Evolutionary conservation across 2,329 filamentous ascomycete species (phyloP).

Genomic region (Penicillium sp.): DNA sequence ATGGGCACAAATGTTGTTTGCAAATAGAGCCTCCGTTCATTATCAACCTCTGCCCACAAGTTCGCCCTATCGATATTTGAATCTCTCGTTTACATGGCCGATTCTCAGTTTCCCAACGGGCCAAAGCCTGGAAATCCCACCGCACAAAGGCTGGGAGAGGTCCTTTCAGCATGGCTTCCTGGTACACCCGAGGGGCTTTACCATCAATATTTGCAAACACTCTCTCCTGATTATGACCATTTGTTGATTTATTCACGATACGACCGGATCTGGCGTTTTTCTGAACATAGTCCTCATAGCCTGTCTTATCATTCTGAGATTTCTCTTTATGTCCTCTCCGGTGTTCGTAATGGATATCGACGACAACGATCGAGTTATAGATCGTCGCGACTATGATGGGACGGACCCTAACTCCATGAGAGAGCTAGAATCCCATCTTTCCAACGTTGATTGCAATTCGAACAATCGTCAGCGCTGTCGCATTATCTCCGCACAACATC

Average conservation of each 20-base stretch:
- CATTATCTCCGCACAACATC: background rate
- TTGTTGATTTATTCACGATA: background rate
- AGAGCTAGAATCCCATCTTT: background rate
- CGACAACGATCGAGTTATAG: background rate
- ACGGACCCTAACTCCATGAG: background rate
- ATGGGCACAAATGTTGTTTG: too few relatives aligned
- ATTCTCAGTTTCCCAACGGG: background rate
- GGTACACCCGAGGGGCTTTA: background rate
- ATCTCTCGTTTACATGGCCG: background rate
- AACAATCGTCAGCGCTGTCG: background rate
- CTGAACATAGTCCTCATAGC: background rate
- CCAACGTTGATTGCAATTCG: background rate
- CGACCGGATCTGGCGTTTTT: background rate
- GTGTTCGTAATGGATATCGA: background rate
- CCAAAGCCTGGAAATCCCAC: background rate
- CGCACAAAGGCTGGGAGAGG: background rate
- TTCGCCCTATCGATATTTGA: background rate
- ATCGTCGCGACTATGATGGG: background rate
- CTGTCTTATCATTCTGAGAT: background rate
- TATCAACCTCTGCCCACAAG: background rate
- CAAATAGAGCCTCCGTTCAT: background rate
- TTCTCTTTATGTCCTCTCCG: background rate
- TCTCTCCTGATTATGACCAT: background rate
- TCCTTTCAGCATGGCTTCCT: background rate
- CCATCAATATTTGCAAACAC: background rate